Conservation (phyloP, 129 eudicot genomes). For the Ambrosia artemisiifolia region DNA sequence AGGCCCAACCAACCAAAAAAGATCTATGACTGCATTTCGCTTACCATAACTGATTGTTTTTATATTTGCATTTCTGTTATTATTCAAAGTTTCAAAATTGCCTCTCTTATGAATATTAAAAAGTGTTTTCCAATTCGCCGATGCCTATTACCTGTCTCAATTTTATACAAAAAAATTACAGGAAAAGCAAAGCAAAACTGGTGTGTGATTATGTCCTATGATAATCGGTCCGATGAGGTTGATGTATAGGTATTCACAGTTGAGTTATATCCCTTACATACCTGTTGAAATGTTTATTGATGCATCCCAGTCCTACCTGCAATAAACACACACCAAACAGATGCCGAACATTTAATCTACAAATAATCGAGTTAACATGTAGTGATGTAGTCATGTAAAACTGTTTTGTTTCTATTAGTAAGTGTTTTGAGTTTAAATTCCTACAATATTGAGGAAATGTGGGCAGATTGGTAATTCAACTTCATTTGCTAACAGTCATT, state of each 20-base stretch:
- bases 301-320: conserved; percentile 28
- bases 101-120: no score
- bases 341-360: not conserved
- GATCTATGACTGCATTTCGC: not conserved
- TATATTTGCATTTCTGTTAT: no score
- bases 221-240: no score
- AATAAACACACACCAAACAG: conserved; percentile 7
- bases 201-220: conserved; percentile 3
- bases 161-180: no score
- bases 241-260: conserved; percentile 13
- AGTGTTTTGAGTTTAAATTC: not conserved
- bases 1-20: not conserved
- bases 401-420: not conserved
- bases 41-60: no score
- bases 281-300: conserved; percentile 4
- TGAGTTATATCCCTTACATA: conserved; percentile 9
- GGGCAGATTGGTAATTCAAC: conserved; percentile 6
- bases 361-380: not conserved
- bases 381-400: not conserved
- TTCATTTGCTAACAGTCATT: not conserved
- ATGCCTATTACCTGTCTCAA: no score
- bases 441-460: not conserved
- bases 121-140: no score
- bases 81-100: no score
- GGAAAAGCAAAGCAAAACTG: no score